Evolutionary conservation across 495 filamentous ascomycete genomes (phyloP), one percentile per base, ranked within the genome.

Genomic region (Penicillium lividum): DNA sequence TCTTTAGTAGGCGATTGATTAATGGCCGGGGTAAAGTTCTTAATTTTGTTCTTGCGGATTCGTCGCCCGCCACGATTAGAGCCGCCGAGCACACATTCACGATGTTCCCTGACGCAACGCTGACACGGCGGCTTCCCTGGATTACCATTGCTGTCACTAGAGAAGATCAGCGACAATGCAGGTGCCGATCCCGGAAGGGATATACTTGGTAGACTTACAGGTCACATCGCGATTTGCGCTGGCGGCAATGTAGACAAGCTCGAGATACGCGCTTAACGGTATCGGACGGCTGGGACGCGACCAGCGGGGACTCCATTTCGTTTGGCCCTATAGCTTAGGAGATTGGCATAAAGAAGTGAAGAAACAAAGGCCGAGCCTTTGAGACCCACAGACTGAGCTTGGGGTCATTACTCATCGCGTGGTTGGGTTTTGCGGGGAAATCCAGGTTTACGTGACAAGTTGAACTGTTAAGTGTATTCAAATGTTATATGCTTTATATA

Each of bases 141-240:
- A 55, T 69, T 76, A 28, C 78, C 80, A 54, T 72, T 72, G 52
- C 69, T 71, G 46, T 80, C 79, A 43, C 80, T 82, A 58, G 56
- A 50, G 38, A 31, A 38, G 29, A 56, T 69, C 60, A 73, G 67
- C 53, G 16, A 53, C 34, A 40, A 47, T 28, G 13, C 29, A 56
- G 5, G 34, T 54, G 70, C 61, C 36, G 69, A 69, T 58, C 59
- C 46, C 53, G 54, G 53, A 31, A 46, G 16, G 43, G 16, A 27
- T 22, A 11, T 25, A 46, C 10, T 46, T 27, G 11, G 30, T 22
- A 58, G 31, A 77, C 77, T 66, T 81, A 86, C 81, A 88, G 71
- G 68, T 86, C 83, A 73, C 85, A 88, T 60, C 81, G 81, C 7
- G 80, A 83, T 67, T 88, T 88, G 59, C 85, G 73, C 71, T 83